Evolutionary conservation across 2,329 filamentous ascomycete genomes (phyloP).

Genomic region (Aaosphaeria arxii): DNA sequence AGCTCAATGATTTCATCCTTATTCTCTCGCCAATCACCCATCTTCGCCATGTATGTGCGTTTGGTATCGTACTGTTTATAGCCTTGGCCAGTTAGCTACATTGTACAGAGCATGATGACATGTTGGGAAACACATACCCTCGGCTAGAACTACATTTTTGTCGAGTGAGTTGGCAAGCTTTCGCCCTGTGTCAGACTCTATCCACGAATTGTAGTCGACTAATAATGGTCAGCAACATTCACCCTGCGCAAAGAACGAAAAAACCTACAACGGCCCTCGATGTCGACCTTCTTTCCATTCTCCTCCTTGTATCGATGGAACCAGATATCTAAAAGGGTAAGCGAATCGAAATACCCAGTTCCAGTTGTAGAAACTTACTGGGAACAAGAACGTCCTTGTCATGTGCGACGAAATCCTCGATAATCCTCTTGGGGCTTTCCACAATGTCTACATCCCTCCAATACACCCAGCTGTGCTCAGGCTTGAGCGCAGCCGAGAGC

Average conservation of each 20-base stretch:
- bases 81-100: conserved; percentile 48
- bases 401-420: conserved; percentile 94
- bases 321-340: conserved; percentile 72
- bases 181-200: conserved; percentile 82
- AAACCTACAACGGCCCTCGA: conserved; percentile 82
- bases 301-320: conserved; percentile 84
- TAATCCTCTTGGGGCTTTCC: conserved; percentile 79
- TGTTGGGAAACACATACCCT: conserved; percentile 58
- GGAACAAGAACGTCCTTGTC: conserved; percentile 91
- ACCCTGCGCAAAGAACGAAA: background rate
- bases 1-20: conserved; percentile 90
- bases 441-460: conserved; percentile 98
- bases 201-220: conserved; percentile 99
- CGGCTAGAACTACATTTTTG: conserved; percentile 80
- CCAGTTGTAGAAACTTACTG: conserved; percentile 60
- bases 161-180: conserved; percentile 70
- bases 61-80: conserved; percentile 94
- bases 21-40: conserved; percentile 90
- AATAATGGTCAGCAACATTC: conserved; percentile 9
- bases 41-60: conserved; percentile 80
- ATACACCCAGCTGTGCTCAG: conserved; percentile 97
- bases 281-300: conserved; percentile 62
- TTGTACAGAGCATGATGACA: background rate
- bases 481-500: conserved; percentile 76
- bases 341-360: background rate